A percentile compares a stretch with the other conserved stretches of the same genome.
phyloP scores from a whole-genome alignment of 495 filamentous ascomycete species.

The Podospora pseudocomata region DNA sequence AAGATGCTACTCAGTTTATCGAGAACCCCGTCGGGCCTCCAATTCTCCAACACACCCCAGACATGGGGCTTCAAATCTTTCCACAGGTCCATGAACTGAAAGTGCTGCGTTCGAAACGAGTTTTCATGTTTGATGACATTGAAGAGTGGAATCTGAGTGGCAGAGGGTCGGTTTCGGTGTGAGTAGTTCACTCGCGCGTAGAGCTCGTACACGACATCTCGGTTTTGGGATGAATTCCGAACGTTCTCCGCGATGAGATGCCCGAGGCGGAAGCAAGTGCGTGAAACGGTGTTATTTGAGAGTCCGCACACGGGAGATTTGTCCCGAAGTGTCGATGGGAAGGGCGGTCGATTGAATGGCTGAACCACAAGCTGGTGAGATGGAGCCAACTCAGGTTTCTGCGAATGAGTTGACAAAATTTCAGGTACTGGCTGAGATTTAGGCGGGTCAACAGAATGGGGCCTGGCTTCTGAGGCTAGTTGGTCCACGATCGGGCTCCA shows the following conservation, averaged over 20 bases:
- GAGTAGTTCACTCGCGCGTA: conserved; percentile 56
- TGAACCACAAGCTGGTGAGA: background rate
- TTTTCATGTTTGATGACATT: conserved; percentile 21
- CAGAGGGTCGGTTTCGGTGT: conserved; percentile 27
- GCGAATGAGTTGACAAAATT: background rate
- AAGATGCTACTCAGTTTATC: conserved; percentile 47
- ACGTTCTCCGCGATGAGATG: conserved; percentile 50
- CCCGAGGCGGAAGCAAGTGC: conserved; percentile 60
- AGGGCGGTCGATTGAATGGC: conserved; percentile 34
- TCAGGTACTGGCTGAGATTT: background rate
- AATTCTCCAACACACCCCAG: conserved; percentile 47
- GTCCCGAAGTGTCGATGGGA: conserved; percentile 48
- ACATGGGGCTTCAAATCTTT: conserved; percentile 53
- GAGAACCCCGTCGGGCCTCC: conserved; percentile 43
- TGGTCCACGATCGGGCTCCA: background rate
- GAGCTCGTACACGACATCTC: conserved; percentile 53
- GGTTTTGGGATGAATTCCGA: conserved; percentile 29
- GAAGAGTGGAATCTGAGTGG: background rate
- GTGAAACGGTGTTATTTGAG: conserved; percentile 43
- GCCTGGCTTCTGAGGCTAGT: background rate
- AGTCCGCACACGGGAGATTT: conserved; percentile 52
- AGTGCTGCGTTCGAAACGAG: conserved; percentile 48
- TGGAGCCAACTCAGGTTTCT: background rate
- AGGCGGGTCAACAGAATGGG: background rate
- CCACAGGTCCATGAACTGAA: conserved; percentile 58